Base-by-base conservation (phyloP, 2,329 filamentous ascomycete genomes). In the Venturia effusa region DNA sequence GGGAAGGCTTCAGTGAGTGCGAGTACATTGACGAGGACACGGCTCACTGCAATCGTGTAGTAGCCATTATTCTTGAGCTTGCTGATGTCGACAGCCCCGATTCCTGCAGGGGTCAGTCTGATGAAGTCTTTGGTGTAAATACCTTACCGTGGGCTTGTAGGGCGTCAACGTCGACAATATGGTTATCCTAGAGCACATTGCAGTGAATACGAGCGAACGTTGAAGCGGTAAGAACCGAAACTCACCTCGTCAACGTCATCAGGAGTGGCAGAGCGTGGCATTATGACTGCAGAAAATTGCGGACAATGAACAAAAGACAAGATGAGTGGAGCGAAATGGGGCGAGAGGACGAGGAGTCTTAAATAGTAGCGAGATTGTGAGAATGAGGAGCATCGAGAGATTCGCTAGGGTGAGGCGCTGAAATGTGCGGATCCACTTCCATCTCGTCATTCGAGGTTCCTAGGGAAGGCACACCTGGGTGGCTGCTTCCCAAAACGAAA, bases 101-200 rank as follows among this genome's bases (percentile, higher is more conserved):
- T 84, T 51, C 86, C 83, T 83, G 63, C 6, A 4, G 43, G 3
- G n/a, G 37, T 17, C 59, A 60, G 34, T 34, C n/a, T 41, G 27
- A 60, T 17, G 37, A 51, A 22, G 37, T 17, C 19, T 27, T 19
- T 27, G 17, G n/a, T 15, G 59, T 24, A 8, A 24, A 34, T 27
- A 17, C 30, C 67, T 51, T 74, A 82, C 83, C 86, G 72, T 88
- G 85, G 40, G 83, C 79, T 72, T 88, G 85, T 39, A 89, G 83
- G 55, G 80, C 77, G 66, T 89, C 86, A 65, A 89, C 84, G 68
- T 88, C 85, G 64, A 88, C 77, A 67, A 88, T 88, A 72, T 81
- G 81, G 68, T 73, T 73, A 67, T 85, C 76, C 76, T 78, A 63
- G 37, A 61, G 24, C 15, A 11, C 27, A 27, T 1, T 22, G 24